A percentile compares a stretch with the other conserved stretches of the same genome.
Conservation (phyloP, 345 rosid species). For the Arabis hirsuta region DNA sequence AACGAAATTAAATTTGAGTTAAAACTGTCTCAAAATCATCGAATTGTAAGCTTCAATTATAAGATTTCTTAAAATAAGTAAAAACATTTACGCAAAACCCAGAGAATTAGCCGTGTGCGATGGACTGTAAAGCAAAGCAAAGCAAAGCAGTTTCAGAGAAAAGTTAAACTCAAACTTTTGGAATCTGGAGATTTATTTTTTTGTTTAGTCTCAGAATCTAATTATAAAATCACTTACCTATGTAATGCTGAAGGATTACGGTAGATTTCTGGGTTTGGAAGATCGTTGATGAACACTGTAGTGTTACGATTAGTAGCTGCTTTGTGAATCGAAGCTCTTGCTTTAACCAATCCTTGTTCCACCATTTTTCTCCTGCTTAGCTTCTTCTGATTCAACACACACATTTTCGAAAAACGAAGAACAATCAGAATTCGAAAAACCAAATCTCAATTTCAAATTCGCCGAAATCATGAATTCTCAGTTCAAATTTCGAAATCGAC, state of each 20-base stretch:
- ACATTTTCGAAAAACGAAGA: not conserved
- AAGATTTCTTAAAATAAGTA: conserved; percentile 2
- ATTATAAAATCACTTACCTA: conserved; percentile 51
- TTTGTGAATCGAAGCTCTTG: conserved; percentile 62
- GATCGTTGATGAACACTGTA: conserved; percentile 30
- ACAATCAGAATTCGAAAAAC: no score
- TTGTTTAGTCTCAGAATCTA: not conserved
- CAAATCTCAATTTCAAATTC: not conserved
- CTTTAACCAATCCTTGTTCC: conserved; percentile 63
- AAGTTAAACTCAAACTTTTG: conserved; percentile 30
- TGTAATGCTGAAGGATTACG: conserved; percentile 62
- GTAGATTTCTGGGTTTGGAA: conserved; percentile 47
- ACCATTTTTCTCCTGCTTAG: conserved; percentile 46
- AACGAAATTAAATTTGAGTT: conserved; percentile 4
- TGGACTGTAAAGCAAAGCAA: conserved; percentile 28
- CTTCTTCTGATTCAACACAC: conserved; percentile 32
- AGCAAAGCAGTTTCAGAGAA: conserved; percentile 4
- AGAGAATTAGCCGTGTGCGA: conserved; percentile 30
- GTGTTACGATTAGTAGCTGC: conserved; percentile 49
- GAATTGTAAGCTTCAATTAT: conserved; percentile 22
- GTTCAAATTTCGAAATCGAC: not conserved
- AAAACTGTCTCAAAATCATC: conserved; percentile 4
- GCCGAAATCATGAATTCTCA: not conserved
- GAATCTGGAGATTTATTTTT: not conserved
- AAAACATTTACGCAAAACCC: conserved; percentile 7